Base-by-base conservation (phyloP, 2,329 filamentous ascomycete species). In the Penicillium sp. region DNA sequence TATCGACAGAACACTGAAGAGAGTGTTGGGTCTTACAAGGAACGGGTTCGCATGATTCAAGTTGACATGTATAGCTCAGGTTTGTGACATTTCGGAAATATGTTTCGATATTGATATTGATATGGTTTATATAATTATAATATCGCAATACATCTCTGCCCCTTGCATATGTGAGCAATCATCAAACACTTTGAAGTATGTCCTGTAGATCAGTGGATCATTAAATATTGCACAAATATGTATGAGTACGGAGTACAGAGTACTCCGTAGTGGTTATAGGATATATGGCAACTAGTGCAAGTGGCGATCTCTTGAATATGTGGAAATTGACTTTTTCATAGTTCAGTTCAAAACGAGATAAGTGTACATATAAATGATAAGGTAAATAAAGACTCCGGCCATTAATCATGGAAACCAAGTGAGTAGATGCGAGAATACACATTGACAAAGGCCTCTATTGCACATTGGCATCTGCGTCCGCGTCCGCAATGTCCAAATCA, bases 401-500 rank as follows among this genome's bases (percentile, higher is more conserved):
- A 52, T 53, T 44, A 50, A 42, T 41, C 54, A 51, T 55, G 42
- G 13, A 48, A 38, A 39, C 21, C 46, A 42, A 45, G 38, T 50
- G 40, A 55, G 27, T 27, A 38, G 42, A 49, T 34, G 40, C 46
- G 18, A 45, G 18, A 50, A 54, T 11, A 36, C 31, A 8, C 38
- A 40, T 40, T 48, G 39, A 18, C 34, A 51, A 40, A 36, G 6
- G 34, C 6, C 14, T 27, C 45, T 60, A 61, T 54, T 58, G 55
- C 16, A 24, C 57, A 55, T 62, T 59, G 4, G 57, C 68, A 58
- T 70, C 70, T 9, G 65, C 64, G 54, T 72, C 70, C 7, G 61
- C 68, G 60, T 69, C 67, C 29, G 54, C 64, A 38, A 50, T 54
- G 4, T 50, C 55, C 38, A 40, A 16, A 9, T 57, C 55, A 36